phyloP scores from a whole-genome alignment of 805 yeast species.

The Saccharomycopsis malanga region DNA sequence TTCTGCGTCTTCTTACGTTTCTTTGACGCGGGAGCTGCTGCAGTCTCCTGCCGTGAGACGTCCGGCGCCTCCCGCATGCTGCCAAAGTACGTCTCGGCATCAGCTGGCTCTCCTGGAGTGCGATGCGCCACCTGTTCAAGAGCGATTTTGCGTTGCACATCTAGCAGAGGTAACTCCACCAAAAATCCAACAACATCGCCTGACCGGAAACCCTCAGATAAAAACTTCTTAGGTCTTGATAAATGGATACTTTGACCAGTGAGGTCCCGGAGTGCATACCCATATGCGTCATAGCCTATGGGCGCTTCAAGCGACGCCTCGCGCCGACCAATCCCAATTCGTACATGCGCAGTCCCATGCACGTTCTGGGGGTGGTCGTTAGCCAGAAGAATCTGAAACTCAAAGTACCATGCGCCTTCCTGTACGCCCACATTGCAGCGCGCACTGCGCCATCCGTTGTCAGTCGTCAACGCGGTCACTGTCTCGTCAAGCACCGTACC shows the following conservation, averaged over 20 bases:
- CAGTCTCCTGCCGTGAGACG: not conserved
- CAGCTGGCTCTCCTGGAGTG: conserved; percentile 23
- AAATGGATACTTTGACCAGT: conserved; percentile 70
- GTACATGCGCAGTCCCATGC: conserved; percentile 46
- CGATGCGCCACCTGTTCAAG: conserved; percentile 31
- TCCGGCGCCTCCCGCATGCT: conserved; percentile 5
- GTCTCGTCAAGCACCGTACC: conserved; percentile 41
- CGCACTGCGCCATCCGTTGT: conserved; percentile 73
- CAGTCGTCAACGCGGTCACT: conserved; percentile 44
- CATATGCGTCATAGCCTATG: conserved; percentile 90
- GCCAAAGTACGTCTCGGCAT: conserved; percentile 24
- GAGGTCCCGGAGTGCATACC: conserved; percentile 82
- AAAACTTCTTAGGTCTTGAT: conserved; percentile 55
- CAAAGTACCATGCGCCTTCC: conserved; percentile 79
- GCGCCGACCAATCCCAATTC: conserved; percentile 76
- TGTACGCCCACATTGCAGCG: conserved; percentile 68
- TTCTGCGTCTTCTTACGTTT: conserved; percentile 15
- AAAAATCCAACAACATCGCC: conserved; percentile 85
- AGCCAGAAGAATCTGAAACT: conserved; percentile 51
- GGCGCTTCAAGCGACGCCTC: conserved; percentile 93
- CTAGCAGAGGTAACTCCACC: conserved; percentile 55
- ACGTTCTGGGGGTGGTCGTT: conserved; percentile 19
- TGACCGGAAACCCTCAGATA: conserved; percentile 45
- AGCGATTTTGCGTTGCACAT: conserved; percentile 39
- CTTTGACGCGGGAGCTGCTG: conserved; percentile 10